phyloP scores from a whole-genome alignment of 345 rosid genomes.

The Moringa oleifera region DNA sequence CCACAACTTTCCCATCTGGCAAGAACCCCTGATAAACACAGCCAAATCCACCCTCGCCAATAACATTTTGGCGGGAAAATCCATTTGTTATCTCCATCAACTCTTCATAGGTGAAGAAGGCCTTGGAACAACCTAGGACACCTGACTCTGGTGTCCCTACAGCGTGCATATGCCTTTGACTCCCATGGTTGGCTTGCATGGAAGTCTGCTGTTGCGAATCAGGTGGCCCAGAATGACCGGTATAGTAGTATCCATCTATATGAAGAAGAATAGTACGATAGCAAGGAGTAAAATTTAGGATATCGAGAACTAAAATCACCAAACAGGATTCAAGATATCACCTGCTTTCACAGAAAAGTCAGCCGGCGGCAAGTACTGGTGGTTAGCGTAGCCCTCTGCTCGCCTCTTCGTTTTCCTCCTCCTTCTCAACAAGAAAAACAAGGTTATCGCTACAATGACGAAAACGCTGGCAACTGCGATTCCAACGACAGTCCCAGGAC shows the following conservation, averaged over 20 bases:
- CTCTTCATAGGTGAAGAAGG: conserved; percentile 64
- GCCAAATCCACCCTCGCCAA: conserved; percentile 98
- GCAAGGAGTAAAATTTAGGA: too few species aligned
- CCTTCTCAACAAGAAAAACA: conserved; percentile 33
- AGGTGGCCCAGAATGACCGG: conserved; percentile 34
- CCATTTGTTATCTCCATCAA: conserved; percentile 81
- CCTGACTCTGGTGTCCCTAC: conserved; percentile 48
- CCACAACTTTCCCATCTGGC: conserved; percentile 55
- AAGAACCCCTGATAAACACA: conserved; percentile 67
- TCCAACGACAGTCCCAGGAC: conserved; percentile 22
- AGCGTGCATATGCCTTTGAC: conserved; percentile 25
- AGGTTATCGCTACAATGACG: conserved; percentile 46
- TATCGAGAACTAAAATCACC: not conserved
- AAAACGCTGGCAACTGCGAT: conserved; percentile 41
- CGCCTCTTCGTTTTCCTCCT: conserved; percentile 44
- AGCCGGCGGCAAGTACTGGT: conserved; percentile 43
- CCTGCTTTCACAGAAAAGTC: conserved; percentile 50
- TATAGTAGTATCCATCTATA: conserved; percentile 51
- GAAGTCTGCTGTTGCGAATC: conserved; percentile 31
- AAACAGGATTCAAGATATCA: conserved; percentile 9
- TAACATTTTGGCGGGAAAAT: conserved; percentile 57
- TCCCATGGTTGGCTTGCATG: conserved; percentile 39
- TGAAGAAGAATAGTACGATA: not conserved
- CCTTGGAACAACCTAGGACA: conserved; percentile 41
- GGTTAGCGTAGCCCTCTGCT: conserved; percentile 19